Base-by-base conservation (phyloP, 331 rosid species). In the Malus hybrid region DNA sequence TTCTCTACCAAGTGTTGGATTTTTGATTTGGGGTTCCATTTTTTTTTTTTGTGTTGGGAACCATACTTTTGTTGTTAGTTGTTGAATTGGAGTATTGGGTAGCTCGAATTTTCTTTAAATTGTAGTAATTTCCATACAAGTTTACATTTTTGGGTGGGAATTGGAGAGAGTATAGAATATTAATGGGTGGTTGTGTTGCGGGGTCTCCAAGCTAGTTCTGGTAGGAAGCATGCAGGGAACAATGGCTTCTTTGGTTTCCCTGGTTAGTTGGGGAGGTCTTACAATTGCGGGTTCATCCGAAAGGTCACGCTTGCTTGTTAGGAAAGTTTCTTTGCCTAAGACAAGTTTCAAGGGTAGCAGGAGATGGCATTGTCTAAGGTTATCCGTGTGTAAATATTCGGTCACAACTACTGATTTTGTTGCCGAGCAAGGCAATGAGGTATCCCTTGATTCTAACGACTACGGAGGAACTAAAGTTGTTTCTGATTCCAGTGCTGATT, bases 331-430 rank as follows among this genome's bases (percentile, higher is more conserved):
- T 66, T 77, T 91, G 77, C 84, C 93, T 26, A 85, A 81, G 79
- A 86, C 89, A 77, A 87, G 80, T 20, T 83, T 74, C 63, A 83
- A 73, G 66, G 83, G 82, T 70, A 78, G 64, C 65, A 90, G 82
- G 82, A 83, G 85, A 75, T 92, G 97, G 96, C 94, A 83, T 80
- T 91, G 86, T 77, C 84, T 92, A 34, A 89, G 95, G 20, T 77
- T 90, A 81, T 87, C 99, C 64, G 86, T 92, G 55, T 93, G 98
- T 86, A 93, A 89, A 89, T 93, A 82, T 81, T 93, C 98, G 29
- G 88, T 83, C 67, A 85, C 90, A 18, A 81, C 96, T 1, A 86
- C 97, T 66, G 98, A 93, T 86, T 86, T 93, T 63, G 72, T 88
- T 75, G 86, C 97, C 58, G 94, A 91, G 73, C 97, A 88, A 79